Evolutionary conservation across 192 early-diverging fungal genomes (phyloP), one percentile per base, ranked within the genome.

Genomic region (Coemansia sp.): DNA sequence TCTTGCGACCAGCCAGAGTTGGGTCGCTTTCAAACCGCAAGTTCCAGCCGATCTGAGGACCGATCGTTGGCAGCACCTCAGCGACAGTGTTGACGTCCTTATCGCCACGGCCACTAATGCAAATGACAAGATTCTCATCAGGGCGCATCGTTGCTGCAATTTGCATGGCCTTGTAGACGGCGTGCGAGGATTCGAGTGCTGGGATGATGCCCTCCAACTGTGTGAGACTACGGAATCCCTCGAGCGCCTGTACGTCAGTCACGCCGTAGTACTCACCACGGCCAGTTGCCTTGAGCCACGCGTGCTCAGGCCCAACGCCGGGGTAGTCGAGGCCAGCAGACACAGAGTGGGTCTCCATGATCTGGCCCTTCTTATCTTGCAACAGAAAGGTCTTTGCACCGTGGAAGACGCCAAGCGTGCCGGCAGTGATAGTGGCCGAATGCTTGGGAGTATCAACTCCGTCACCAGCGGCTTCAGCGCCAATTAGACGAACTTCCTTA

Each of bases 281-380:
- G 27, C 90, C 89, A 39, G 86, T 87, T 69, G 93, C 91, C 80
- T 94, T 92, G 69, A 99, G 88, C 85, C 86, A 95, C 27, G 96
- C 88, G 76, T 96, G 96, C 74, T 99, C 96, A 29, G 97, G 97
- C 27, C 96, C 97, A 51, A 99, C 95, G 61, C 95, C 97, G 14
- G 97, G 94, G 80, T 99, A 99, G 84, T 97, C 95, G 48, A 99
- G 85, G n/a, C 96, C 97, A 48, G 96, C 94, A 66, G 91, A 91
- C 66, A 99, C 92, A 57, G 91, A 94, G 77, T 98, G 93, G 0
- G 97, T 96, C 72, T 96, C 92, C 68, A 91, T 88, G 73, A 99
- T 97, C 78, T 99, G 97, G n/a, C 97, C 97, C 68, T 95, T 93
- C 11, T 82, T 77, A 72, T 99, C 95, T 82, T 99, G 97, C 66